Base-by-base conservation (phyloP, 345 rosid species). In the Lepidium africanum region DNA sequence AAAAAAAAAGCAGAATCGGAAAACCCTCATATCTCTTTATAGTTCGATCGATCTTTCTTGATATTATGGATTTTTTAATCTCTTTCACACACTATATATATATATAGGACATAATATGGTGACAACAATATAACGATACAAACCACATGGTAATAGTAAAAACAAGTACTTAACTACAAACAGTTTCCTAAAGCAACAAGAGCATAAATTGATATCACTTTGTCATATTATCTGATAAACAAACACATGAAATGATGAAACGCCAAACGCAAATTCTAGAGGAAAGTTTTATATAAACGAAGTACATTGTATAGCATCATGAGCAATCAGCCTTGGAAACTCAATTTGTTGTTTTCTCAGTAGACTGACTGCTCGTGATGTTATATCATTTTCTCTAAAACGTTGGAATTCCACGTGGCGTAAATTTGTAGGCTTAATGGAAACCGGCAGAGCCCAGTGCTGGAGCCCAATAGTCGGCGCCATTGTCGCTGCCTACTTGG, bases 291-390 rank as follows among this genome's bases (percentile, higher is more conserved):
- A 30, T 30, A 30, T 30, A 65, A 40, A 30, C 5, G 35, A 65
- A 73, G 65, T 64, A 56, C 19, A 47, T 65, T 81, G 84, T 84
- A 93, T 93, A 93, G 86, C 99, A 95, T 95, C 99, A 89, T 81
- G 95, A 95, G 99, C 96, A 95, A 87, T 91, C 97, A 95, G 90
- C 93, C 97, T 90, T 91, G 23, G 75, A 80, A 75, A 69, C 61
- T 56, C 74, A 69, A 49, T 30, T 62, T 41, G 76, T 70, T 65
- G 70, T 74, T 75, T 64, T 75, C 78, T 80, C 66, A 80, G 89
- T 86, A 87, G 96, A 83, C 82, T 93, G 98, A 82, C 88, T 93
- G 97, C 96, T 90, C 82, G 80, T 90, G 98, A 90, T 90, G 94
- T 88, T 93, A 88, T 92, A 90, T 65, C 81, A 72, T 71, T 78